A percentile compares a stretch with the other conserved stretches of the same genome.
Conservation (phyloP, 768 basidiomycete genomes). For the Pleurotus salmoneostramineus region DNA sequence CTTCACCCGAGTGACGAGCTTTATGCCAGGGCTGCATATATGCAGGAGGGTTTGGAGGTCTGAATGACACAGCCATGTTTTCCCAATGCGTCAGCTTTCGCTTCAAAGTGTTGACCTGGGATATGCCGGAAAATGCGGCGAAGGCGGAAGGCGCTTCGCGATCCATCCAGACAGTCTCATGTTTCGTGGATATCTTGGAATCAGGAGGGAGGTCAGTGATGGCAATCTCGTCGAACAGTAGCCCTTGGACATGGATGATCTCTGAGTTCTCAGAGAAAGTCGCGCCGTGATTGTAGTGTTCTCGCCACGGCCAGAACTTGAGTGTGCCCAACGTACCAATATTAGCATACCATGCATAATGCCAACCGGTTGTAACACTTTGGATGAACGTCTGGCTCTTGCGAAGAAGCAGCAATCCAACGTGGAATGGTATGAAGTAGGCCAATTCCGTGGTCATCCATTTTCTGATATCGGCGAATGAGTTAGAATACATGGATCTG, state of each 20-base stretch:
- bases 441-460: neutral
- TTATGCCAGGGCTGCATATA: neutral
- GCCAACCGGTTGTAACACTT: neutral
- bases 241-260: neutral
- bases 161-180: conserved; percentile 1
- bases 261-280: neutral
- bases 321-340: neutral
- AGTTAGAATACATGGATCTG: neutral
- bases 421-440: neutral
- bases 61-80: neutral
- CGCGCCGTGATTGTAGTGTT: neutral
- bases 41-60: neutral
- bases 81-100: neutral
- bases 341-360: neutral
- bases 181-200: neutral
- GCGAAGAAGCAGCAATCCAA: neutral
- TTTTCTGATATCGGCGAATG: neutral
- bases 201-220: neutral
- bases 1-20: neutral
- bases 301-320: neutral
- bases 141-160: neutral
- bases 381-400: neutral
- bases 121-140: neutral
- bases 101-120: neutral
- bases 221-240: neutral